Conservation (phyloP, 2,329 filamentous ascomycete species). For the Ophiostoma australiae region DNA sequence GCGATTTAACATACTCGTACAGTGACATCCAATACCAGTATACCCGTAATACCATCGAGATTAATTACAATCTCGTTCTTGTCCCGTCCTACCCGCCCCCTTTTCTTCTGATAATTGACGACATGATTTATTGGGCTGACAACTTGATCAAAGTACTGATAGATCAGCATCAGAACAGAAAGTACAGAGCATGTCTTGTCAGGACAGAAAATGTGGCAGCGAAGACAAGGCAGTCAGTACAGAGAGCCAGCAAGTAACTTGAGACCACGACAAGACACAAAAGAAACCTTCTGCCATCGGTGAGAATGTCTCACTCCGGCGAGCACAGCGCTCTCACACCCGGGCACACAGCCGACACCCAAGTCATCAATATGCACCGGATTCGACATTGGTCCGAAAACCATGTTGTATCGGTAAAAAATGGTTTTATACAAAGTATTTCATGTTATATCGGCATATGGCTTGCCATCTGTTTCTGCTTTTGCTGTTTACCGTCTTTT, state of each 20-base stretch:
- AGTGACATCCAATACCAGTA: neutral
- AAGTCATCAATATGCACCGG: neutral
- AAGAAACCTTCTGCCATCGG: neutral
- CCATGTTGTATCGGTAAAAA: neutral
- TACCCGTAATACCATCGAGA: conserved; percentile 6
- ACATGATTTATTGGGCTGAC: neutral
- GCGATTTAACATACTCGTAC: neutral
- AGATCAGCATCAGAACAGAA: neutral
- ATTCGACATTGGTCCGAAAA: neutral
- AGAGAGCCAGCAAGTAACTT: neutral
- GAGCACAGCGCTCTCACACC: neutral
- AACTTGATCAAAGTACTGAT: neutral
- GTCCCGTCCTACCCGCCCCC: conserved; percentile 1
- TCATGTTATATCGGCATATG: too few species aligned
- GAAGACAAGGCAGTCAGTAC: neutral
- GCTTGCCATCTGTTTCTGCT: too few species aligned
- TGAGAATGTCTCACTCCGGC: conserved; percentile 11
- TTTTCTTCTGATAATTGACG: neutral
- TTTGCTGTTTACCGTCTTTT: too few species aligned
- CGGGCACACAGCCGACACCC: neutral
- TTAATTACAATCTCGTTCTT: neutral
- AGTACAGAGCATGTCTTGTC: neutral
- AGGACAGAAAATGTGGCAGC: neutral
- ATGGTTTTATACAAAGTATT: too few species aligned
- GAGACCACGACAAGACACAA: neutral